These are phyloP conservation scores for Suillus decipiens DNA, from an alignment of 768 basidiomycete genomes.

Conservation along the genomic window DNA sequence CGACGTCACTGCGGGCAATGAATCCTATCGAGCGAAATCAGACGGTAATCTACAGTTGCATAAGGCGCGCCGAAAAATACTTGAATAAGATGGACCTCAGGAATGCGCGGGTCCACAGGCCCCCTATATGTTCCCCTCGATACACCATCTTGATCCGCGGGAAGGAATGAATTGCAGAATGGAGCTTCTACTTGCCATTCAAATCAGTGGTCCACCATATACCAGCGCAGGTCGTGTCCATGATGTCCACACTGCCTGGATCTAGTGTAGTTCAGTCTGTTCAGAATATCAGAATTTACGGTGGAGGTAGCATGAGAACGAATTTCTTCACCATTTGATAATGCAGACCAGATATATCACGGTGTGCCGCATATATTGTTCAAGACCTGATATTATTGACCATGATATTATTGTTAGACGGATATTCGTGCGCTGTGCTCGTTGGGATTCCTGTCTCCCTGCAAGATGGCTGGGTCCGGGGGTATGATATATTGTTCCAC, in stretches of 20 bases:
- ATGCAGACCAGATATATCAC: not conserved
- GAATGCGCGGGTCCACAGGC: not conserved
- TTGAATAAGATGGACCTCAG: not conserved
- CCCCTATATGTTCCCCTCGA: not conserved
- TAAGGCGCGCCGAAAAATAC: not conserved
- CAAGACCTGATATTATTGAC: not conserved
- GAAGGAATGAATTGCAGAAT: not conserved
- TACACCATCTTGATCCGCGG: not conserved
- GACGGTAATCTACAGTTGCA: not conserved
- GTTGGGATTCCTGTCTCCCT: conserved; percentile 48
- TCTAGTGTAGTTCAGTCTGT: not conserved
- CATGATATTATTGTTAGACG: conserved; percentile 8
- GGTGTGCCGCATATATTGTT: not conserved
- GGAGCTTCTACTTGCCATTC: not conserved
- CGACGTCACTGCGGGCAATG: not conserved
- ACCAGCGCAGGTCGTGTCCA: not conserved
- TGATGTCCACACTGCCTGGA: not conserved
- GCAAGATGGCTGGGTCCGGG: conserved; percentile 67
- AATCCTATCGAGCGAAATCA: not conserved
- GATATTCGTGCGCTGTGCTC: conserved; percentile 25
- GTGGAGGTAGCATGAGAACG: not conserved
- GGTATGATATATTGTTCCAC: conserved; percentile 56
- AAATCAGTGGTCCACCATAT: not conserved
- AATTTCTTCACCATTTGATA: not conserved
- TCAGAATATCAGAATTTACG: not conserved